Base-by-base conservation (phyloP, 305 asterid species). In the Fraxinus floribunda region DNA sequence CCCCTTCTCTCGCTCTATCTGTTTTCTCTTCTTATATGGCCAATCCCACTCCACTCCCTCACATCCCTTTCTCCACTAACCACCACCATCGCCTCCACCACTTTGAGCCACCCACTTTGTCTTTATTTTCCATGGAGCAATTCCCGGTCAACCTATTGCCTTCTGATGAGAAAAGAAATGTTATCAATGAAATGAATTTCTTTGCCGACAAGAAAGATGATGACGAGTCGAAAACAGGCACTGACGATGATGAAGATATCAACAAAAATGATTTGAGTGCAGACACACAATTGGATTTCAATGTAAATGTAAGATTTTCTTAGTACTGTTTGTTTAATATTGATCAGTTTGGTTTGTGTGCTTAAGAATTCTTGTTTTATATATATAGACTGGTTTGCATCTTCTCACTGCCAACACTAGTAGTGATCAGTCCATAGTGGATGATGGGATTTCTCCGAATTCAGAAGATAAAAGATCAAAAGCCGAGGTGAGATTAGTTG, bases 341-440 rank as follows among this genome's bases (percentile, higher is more conserved):
- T 44, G 3, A 22, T 76, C 30, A 24, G 18, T 44, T 38, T 4
- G 16, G 52, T 82, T 62, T 7, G 29, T 38, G 22, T 20, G 55
- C 38, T 75, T 77, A 44, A 46, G 72, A 74, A 29, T 52, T 41
- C 24, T 5, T 39, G 6, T 29, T 22, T 77, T 76, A 10, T 36
- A 22, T 44, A 29, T 2, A 32, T 80, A 96, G 99, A 96, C 97
- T 41, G 95, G 94, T 10, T 89, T 96, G 92, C 93, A 91, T 75
- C 98, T 95, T 52, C 91, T 87, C 22, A 94, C 97, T 3, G 86
- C 93, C 6, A 94, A 91, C 78, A 87, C 89, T 5, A 89, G 89
- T 29, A 88, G 91, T 13, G 95, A 94, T 34, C 94, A 88, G 85
- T 91, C 97, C 18, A 39, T 85, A 3, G 91, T 89, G 26, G 95